Evolutionary conservation across 139 green algal genomes (phyloP).

Genomic region (Picocystis salinarum): DNA sequence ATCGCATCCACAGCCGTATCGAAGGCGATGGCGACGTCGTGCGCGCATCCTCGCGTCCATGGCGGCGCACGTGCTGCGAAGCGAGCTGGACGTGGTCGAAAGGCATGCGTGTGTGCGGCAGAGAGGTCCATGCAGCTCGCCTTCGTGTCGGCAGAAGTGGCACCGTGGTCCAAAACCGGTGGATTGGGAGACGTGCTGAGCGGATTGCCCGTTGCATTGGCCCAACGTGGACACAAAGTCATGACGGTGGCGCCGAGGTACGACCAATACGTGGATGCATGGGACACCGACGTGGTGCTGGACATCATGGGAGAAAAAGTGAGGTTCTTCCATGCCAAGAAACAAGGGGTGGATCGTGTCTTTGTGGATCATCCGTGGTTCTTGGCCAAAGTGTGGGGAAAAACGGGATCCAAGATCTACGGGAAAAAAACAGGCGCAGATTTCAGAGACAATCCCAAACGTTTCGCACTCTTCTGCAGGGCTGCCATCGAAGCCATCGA

Average conservation of each 20-base stretch:
- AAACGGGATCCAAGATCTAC: constrained; percentile 93
- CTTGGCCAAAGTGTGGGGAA: constrained; percentile 83
- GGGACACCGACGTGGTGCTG: constrained; percentile 68
- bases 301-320: constrained; percentile 70
- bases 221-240: constrained; percentile 81
- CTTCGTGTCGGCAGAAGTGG: constrained; percentile 43
- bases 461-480: constrained; percentile 88
- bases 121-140: constrained; percentile 34
- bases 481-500: constrained; percentile 52
- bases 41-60: too few species aligned
- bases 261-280: constrained; percentile 91
- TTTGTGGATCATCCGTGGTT: constrained; percentile 90
- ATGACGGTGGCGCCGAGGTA: constrained; percentile 83
- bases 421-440: constrained; percentile 68
- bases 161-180: constrained; percentile 74
- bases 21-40: too few species aligned
- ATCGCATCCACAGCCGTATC: too few species aligned
- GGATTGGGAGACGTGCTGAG: constrained; percentile 32
- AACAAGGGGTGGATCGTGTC: constrained; percentile 90
- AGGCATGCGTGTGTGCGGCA: too few species aligned
- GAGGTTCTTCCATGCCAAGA: constrained; percentile 91
- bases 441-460: constrained; percentile 88
- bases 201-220: constrained; percentile 63
- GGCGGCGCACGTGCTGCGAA: too few species aligned
- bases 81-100: too few species aligned